Percentiles rank a stretch among this genome's conserved stretches.
Conservation (phyloP, 106 monocot genomes). For the Platanthera guangdongensis region DNA sequence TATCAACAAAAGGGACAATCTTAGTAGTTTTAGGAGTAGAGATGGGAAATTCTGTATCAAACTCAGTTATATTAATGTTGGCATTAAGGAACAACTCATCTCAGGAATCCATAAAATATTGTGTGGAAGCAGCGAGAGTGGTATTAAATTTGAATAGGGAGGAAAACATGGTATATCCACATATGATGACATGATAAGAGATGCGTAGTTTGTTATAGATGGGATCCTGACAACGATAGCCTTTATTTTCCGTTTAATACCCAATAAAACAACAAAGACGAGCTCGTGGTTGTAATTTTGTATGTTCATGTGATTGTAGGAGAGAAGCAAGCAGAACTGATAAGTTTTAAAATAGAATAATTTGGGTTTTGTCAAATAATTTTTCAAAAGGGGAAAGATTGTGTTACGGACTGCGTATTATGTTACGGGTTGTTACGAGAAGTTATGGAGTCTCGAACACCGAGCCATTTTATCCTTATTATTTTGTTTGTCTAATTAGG, state of each 20-base stretch:
- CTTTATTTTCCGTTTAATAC: constrained; percentile 4
- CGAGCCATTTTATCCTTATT: no score
- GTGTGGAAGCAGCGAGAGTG: background rate
- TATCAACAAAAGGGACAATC: background rate
- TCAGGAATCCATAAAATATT: background rate
- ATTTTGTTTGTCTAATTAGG: no score
- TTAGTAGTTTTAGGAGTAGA: background rate
- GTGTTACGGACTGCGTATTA: no score
- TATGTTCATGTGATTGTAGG: background rate
- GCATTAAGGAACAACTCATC: background rate
- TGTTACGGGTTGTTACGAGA: no score
- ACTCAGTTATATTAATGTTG: background rate
- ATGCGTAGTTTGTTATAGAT: constrained; percentile 1
- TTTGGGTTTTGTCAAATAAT: background rate
- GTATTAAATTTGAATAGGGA: background rate
- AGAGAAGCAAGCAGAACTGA: background rate
- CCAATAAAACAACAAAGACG: constrained; percentile 7
- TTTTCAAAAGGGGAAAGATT: background rate
- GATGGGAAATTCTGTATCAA: background rate
- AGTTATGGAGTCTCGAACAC: no score
- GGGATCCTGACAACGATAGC: constrained; percentile 1
- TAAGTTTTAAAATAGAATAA: background rate
- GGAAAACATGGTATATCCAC: background rate
- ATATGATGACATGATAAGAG: constrained; percentile 2
- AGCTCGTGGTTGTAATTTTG: background rate